Percentiles rank a stretch among this genome's conserved stretches.
phyloP scores from a whole-genome alignment of 257 asterid genomes.

The Fraxinus quadrangulata region DNA sequence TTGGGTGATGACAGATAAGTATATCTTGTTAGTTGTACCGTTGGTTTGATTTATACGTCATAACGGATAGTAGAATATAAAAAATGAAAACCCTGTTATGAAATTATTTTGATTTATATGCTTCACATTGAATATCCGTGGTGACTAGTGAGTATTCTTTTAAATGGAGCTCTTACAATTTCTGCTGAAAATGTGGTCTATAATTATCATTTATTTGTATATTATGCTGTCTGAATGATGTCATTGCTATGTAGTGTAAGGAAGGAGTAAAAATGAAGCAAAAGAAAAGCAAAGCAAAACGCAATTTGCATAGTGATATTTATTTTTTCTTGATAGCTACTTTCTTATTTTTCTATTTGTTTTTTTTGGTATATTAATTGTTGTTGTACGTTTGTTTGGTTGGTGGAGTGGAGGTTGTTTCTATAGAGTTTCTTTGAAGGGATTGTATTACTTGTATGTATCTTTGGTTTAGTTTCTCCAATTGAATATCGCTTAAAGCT shows the following conservation, averaged over 20 bases:
- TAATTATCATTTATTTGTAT: conserved; percentile 32
- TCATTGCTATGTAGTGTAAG: conserved; percentile 34
- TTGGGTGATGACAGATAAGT: not conserved
- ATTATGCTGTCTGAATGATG: conserved; percentile 43
- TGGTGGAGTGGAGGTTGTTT: conserved; percentile 97
- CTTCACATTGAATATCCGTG: conserved; percentile 25
- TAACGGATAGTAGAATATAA: conserved; percentile 28
- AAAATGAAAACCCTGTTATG: conserved; percentile 24
- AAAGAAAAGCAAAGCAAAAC: conserved; percentile 41
- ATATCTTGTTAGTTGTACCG: not conserved
- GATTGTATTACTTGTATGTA: conserved; percentile 47
- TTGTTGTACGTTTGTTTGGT: conserved; percentile 45
- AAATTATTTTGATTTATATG: not conserved
- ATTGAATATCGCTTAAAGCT: conserved; percentile 40
- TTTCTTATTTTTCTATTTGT: conserved; percentile 16
- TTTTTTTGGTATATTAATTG: not conserved
- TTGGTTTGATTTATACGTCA: conserved; percentile 2
- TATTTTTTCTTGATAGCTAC: conserved; percentile 37
- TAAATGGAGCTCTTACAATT: not conserved
- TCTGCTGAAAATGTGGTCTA: conserved; percentile 28
- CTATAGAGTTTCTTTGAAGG: conserved; percentile 81
- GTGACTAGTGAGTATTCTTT: conserved; percentile 8
- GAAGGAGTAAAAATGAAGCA: conserved; percentile 65
- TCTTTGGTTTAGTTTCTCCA: conserved; percentile 34
- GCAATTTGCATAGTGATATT: conserved; percentile 41